Conservation (phyloP, 495 filamentous ascomycete species). For the Ascobolus immersus region DNA sequence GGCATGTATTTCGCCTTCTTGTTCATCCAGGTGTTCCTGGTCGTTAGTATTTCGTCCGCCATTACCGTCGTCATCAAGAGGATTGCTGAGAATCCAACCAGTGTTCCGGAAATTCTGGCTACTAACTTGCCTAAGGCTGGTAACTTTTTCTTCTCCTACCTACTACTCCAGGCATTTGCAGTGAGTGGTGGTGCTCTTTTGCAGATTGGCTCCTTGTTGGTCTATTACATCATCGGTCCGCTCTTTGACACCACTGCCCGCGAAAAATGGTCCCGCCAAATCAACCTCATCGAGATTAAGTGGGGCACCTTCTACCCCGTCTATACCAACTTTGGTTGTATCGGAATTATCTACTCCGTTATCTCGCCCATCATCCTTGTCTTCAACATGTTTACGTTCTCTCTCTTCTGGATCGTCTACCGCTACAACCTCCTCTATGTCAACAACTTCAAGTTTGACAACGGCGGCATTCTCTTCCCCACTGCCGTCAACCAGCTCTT, state of each 20-base stretch:
- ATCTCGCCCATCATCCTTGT: slow-evolving; percentile 75
- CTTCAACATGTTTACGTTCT: slow-evolving; percentile 86
- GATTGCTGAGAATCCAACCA: slow-evolving; percentile 29
- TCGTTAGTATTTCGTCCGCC: slow-evolving; percentile 73
- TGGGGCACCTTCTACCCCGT: slow-evolving; percentile 92
- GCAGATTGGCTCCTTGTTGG: slow-evolving; percentile 50
- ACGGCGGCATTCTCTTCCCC: slow-evolving; percentile 79
- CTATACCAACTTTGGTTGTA: slow-evolving; percentile 85
- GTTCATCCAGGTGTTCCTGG: slow-evolving; percentile 83
- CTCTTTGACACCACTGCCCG: slow-evolving; percentile 68
- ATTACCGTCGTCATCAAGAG: slow-evolving; percentile 38
- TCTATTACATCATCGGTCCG: slow-evolving; percentile 57
- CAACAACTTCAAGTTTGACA: slow-evolving; percentile 71
- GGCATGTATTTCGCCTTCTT: slow-evolving; percentile 86
- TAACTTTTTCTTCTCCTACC: slow-evolving; percentile 97
- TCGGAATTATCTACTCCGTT: slow-evolving; percentile 76
- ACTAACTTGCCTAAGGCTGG: slow-evolving; percentile 62
- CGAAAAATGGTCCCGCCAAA: slow-evolving; percentile 69
- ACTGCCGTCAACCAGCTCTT: slow-evolving; percentile 90
- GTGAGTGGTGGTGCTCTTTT: slow-evolving; percentile 72
- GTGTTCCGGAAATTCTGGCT: slow-evolving; percentile 49
- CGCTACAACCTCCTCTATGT: slow-evolving; percentile 94
- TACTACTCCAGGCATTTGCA: slow-evolving; percentile 79
- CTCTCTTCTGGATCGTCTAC: slow-evolving; percentile 84
- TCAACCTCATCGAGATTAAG: slow-evolving; percentile 45